Conservation (phyloP, 2,329 filamentous ascomycete genomes). For the Teratosphaeria gauchensis region DNA sequence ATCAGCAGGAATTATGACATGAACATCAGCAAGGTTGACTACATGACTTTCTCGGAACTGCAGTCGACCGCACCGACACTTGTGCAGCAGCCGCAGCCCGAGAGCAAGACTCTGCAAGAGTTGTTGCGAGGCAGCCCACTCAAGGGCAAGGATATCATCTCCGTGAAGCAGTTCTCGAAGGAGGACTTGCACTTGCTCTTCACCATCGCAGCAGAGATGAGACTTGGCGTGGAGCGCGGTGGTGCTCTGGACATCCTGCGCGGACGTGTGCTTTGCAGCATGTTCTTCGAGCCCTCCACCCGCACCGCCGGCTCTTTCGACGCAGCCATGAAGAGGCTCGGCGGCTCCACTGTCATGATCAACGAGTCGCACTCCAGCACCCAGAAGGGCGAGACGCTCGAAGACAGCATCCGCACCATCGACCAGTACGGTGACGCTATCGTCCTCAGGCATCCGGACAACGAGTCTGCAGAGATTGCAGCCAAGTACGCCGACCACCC, state of each 20-base stretch:
- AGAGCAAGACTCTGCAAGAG: constrained; percentile 50
- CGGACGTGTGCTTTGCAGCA: constrained; percentile 74
- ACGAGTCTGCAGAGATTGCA: constrained; percentile 69
- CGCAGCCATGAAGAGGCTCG: constrained; percentile 94
- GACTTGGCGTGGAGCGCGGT: constrained; percentile 82
- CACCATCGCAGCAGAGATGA: constrained; percentile 96
- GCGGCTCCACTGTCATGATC: constrained; percentile 74
- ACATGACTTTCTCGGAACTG: constrained; percentile 62
- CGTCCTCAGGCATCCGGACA: constrained; percentile 86
- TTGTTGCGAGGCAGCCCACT: constrained; percentile 74
- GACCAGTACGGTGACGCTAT: constrained; percentile 92
- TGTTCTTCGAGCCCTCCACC: constrained; percentile 98
- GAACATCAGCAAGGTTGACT: constrained; percentile 74
- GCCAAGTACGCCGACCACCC: constrained; percentile 82
- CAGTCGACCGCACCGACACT: constrained; percentile 21
- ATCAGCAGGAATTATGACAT: constrained; percentile 83
- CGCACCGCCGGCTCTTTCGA: constrained; percentile 94
- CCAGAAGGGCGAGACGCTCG: constrained; percentile 86
- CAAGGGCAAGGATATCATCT: constrained; percentile 82
- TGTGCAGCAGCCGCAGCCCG: constrained; percentile 35
- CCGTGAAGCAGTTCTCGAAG: constrained; percentile 81
- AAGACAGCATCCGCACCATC: constrained; percentile 87
- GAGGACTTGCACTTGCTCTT: constrained; percentile 87
- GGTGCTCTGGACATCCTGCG: constrained; percentile 81
- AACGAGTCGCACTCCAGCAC: constrained; percentile 78